A percentile compares a stretch with the other conserved stretches of the same genome.
phyloP scores from a whole-genome alignment of 176 grass and related monocot genomes.

The Lolium multiflorum region DNA sequence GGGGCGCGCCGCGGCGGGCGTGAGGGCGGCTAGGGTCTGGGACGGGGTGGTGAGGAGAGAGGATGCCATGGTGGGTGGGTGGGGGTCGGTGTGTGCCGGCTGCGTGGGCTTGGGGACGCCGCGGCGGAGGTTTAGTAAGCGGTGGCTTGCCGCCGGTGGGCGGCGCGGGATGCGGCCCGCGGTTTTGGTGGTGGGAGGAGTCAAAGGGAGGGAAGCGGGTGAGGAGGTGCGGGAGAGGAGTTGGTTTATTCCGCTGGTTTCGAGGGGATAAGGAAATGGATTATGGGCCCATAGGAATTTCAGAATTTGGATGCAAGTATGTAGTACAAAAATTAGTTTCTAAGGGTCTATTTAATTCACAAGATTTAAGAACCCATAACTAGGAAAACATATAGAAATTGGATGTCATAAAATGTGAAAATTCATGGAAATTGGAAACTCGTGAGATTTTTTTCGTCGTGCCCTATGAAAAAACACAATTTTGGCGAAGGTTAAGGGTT shows the following conservation, averaged over 20 bases:
- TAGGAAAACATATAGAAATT: neutral
- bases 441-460: neutral
- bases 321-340: neutral
- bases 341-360: neutral
- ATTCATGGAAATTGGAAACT: neutral
- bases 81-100: neutral
- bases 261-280: conserved; percentile 62
- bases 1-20: neutral
- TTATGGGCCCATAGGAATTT: conserved; percentile 30
- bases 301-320: neutral
- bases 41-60: conserved; percentile 64
- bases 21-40: conserved; percentile 16
- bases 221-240: neutral
- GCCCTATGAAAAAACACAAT: no score
- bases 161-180: conserved; percentile 54
- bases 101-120: neutral
- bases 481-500: no score
- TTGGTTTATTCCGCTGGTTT: conserved; percentile 18
- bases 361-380: neutral
- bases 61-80: conserved; percentile 53
- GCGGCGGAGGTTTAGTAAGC: conserved; percentile 13
- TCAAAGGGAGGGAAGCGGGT: conserved; percentile 27
- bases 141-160: conserved; percentile 54
- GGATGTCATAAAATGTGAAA: neutral
- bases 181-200: conserved; percentile 44